Percentiles rank a stretch among this genome's conserved stretches.
Evolutionary conservation across 2,329 filamentous ascomycete genomes (phyloP).

Genomic region (Exophiala phaeomuriformis): DNA sequence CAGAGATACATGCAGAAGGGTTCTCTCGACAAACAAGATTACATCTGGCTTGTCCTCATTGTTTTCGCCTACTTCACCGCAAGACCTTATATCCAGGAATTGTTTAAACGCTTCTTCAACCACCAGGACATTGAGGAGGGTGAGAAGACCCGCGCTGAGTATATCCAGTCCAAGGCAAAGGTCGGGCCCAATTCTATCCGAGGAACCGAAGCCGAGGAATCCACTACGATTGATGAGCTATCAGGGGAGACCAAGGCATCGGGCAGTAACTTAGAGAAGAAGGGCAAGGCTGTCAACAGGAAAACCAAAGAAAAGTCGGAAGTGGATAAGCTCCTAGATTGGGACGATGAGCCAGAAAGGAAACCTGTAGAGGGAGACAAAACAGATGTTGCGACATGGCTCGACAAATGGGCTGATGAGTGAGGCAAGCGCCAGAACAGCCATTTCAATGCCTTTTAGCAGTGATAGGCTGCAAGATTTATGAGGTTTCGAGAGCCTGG

Average conservation of each 20-base stretch:
- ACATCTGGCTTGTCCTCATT: conserved; percentile 18
- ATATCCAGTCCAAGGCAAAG: conserved; percentile 21
- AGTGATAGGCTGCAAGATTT: not conserved
- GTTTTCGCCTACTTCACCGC: conserved; percentile 23
- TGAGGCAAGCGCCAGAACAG: not conserved
- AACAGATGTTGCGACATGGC: conserved; percentile 24
- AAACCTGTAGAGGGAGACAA: conserved; percentile 16
- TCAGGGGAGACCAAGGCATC: conserved; percentile 7
- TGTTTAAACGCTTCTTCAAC: conserved; percentile 20
- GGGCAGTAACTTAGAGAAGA: conserved; percentile 11
- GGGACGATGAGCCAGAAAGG: conserved; percentile 25
- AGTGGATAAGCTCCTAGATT: conserved; percentile 25
- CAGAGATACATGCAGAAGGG: conserved; percentile 27
- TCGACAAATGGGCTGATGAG: conserved; percentile 25
- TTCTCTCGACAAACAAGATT: conserved; percentile 23
- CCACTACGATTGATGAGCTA: conserved; percentile 11
- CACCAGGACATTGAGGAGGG: conserved; percentile 15
- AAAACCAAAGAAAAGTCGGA: conserved; percentile 26
- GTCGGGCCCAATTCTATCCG: conserved; percentile 24
- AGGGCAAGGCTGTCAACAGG: conserved; percentile 18
- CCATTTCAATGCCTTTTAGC: not conserved
- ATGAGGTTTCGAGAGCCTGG: too few relatives aligned
- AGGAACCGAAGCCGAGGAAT: conserved; percentile 10
- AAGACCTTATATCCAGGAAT: conserved; percentile 22
- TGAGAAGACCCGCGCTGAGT: conserved; percentile 15